Conservation (phyloP, 768 basidiomycete species). For the Fomitopsis serialis region DNA sequence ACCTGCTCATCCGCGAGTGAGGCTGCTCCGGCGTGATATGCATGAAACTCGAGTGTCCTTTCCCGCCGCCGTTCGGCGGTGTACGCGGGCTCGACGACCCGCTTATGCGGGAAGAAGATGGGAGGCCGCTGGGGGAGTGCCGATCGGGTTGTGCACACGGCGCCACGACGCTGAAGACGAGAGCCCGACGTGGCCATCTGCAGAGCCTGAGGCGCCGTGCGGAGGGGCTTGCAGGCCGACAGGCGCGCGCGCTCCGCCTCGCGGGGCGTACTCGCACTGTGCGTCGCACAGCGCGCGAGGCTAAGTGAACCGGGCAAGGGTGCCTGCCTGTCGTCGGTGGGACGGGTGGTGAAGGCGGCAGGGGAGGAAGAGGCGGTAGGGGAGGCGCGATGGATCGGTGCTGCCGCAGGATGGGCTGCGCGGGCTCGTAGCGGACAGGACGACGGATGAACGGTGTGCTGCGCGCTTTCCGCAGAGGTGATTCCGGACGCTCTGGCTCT, state of each 20-base stretch:
- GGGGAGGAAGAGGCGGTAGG: not conserved
- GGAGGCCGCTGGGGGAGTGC: not conserved
- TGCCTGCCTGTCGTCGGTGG: not conserved
- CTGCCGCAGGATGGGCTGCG: not conserved
- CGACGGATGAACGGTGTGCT: conserved; percentile 1
- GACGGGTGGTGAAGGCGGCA: not conserved
- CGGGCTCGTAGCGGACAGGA: not conserved
- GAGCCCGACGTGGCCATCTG: not conserved
- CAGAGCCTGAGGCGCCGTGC: not conserved
- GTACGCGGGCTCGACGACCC: not conserved
- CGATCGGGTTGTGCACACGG: not conserved
- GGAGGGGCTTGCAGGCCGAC: not conserved
- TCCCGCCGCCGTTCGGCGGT: not conserved
- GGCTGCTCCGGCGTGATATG: conserved; percentile 4
- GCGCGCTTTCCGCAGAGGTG: not conserved
- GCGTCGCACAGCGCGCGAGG: not conserved
- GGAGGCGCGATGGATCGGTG: not conserved
- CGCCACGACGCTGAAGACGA: not conserved
- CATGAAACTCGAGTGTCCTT: not conserved
- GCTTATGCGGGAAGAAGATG: not conserved
- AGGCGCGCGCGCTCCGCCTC: not conserved
- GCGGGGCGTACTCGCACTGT: not conserved
- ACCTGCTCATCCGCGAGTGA: conserved; percentile 1
- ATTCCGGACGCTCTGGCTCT: not conserved
- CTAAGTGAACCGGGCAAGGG: not conserved